These are phyloP conservation scores for Arachnomyces sp. DNA, from an alignment of 2,329 filamentous ascomycete species.

Conservation along the genomic window DNA sequence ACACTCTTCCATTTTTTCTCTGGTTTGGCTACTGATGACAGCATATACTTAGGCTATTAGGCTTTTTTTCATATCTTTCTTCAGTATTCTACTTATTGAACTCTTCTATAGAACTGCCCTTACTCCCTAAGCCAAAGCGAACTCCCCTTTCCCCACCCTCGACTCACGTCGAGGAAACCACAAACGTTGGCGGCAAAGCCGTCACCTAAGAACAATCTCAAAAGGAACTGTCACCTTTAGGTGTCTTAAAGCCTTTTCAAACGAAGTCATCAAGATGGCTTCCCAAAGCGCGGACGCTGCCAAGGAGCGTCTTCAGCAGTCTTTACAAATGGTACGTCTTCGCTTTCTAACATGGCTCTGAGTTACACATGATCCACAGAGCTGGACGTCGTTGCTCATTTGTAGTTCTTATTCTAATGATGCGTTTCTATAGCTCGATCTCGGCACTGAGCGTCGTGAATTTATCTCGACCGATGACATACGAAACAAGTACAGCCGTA, in stretches of 20 bases:
- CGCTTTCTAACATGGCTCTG: too few species aligned
- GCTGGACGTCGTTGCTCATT: too few species aligned
- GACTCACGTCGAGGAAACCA: constrained; percentile 1
- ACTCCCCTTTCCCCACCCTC: too few species aligned
- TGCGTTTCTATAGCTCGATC: constrained; percentile 23
- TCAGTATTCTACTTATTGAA: not conserved
- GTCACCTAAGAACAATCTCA: too few species aligned
- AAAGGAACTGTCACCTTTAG: not conserved
- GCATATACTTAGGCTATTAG: too few species aligned
- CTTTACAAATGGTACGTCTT: constrained; percentile 23
- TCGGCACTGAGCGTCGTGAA: constrained; percentile 31
- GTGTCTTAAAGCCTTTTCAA: too few species aligned
- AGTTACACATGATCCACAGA: too few species aligned
- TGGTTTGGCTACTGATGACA: not conserved
- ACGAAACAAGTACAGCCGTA: constrained; percentile 7
- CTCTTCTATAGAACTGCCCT: too few species aligned
- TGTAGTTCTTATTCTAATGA: not conserved
- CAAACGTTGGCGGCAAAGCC: not conserved
- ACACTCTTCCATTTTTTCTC: not conserved
- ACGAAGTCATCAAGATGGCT: too few species aligned
- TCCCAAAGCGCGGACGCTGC: not conserved
- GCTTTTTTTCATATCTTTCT: not conserved
- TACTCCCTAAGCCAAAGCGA: too few species aligned
- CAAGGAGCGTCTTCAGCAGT: constrained; percentile 16
- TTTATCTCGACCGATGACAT: constrained; percentile 27